Percentiles rank a stretch among this genome's conserved stretches.
Conservation (phyloP, 345 rosid species). For the Populus alba region DNA sequence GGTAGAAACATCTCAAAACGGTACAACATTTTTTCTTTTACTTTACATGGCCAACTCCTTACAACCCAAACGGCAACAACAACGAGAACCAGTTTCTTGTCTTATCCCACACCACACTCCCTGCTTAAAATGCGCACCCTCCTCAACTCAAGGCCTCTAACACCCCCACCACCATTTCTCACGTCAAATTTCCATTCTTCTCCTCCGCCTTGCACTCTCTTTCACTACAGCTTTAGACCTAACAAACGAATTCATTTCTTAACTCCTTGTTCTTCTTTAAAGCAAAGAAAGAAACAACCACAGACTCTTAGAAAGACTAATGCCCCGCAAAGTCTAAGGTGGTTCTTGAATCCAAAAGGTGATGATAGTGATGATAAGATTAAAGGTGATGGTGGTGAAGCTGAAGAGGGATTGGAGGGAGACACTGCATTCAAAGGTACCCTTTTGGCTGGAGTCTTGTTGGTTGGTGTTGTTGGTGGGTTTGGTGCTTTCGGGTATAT, state of each 20-base stretch:
- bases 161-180: slow-evolving; percentile 15
- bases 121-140: slow-evolving; percentile 37
- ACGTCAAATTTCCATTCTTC: slow-evolving; percentile 30
- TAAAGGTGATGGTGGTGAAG: slow-evolving; percentile 17
- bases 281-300: slow-evolving; percentile 65
- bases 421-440: slow-evolving; percentile 75
- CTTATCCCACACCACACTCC: not conserved
- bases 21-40: no score
- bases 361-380: slow-evolving; percentile 27
- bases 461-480: slow-evolving; percentile 86
- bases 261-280: slow-evolving; percentile 69
- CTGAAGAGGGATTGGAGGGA: slow-evolving; percentile 36
- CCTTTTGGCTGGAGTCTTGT: slow-evolving; percentile 74
- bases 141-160: slow-evolving; percentile 14
- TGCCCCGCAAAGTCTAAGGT: slow-evolving; percentile 62
- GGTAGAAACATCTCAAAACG: no score
- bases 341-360: slow-evolving; percentile 70
- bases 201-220: slow-evolving; percentile 19
- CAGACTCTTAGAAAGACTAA: slow-evolving; percentile 49
- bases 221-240: slow-evolving; percentile 53
- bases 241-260: slow-evolving; percentile 65
- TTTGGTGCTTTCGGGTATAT: slow-evolving; percentile 66
- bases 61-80: not conserved
- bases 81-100: not conserved
- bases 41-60: not conserved